Evolutionary conservation across 208 protist genomes (phyloP).

Genomic region (Porcisia hertigi): DNA sequence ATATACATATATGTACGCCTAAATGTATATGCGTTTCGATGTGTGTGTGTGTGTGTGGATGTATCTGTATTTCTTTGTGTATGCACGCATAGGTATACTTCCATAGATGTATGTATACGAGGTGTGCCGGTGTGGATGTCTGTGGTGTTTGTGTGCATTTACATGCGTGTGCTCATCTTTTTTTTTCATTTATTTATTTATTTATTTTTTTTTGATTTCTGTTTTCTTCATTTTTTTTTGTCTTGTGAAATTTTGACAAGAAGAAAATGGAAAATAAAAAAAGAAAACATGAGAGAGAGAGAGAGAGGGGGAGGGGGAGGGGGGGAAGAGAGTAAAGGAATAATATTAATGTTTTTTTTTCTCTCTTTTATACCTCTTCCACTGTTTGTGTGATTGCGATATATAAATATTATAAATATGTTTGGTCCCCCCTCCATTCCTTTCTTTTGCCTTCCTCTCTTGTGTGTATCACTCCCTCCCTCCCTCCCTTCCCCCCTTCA

Average conservation of each 20-base stretch:
- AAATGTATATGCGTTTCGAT: no score
- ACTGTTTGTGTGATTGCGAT: no score
- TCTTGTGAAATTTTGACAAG: background rate
- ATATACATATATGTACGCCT: no score
- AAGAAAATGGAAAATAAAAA: background rate
- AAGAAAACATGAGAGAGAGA: background rate
- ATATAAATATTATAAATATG: no score
- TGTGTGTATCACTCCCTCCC: background rate
- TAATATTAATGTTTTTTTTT: background rate
- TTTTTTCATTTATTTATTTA: background rate
- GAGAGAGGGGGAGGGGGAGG: background rate
- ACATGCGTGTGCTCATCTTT: background rate
- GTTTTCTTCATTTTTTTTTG: background rate
- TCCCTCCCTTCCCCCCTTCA: background rate
- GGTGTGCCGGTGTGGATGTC: no score
- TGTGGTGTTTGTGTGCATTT: no score
- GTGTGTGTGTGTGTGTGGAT: no score
- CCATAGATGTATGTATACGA: no score
- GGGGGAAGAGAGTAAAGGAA: background rate
- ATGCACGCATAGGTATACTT: no score
- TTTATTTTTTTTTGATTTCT: background rate
- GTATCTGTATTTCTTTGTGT: no score
- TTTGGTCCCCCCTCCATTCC: background rate
- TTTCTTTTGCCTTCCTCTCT: background rate
- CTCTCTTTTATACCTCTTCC: no score